These are phyloP conservation scores for Diaporthe citriasiana DNA, from an alignment of 2,329 filamentous ascomycete genomes.

Conservation along the genomic window DNA sequence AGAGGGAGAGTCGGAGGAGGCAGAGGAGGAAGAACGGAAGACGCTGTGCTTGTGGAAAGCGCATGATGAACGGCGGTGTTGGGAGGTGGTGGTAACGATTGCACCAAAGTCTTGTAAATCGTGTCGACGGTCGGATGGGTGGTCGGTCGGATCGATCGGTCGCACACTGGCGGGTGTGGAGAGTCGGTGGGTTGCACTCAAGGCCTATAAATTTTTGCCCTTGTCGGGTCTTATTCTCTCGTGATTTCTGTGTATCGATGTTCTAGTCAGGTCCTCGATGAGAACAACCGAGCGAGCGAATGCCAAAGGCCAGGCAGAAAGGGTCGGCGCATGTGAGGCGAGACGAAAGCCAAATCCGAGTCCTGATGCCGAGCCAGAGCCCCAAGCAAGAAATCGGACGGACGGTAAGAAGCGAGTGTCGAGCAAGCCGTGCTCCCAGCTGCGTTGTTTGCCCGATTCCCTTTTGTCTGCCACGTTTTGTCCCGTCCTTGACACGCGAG, in stretches of 20 bases:
- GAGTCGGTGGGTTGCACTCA: conserved; percentile 8
- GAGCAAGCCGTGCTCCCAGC: conserved; percentile 15
- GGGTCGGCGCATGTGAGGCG: conserved; percentile 23
- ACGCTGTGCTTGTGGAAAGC: conserved; percentile 34
- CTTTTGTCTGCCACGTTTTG: conserved; percentile 28
- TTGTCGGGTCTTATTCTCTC: conserved; percentile 7
- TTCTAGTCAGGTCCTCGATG: conserved; percentile 12
- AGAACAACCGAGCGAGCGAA: conserved; percentile 15
- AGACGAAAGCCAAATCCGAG: conserved; percentile 10
- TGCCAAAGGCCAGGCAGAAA: conserved; percentile 26
- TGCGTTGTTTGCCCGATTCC: conserved; percentile 11
- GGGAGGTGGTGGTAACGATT: conserved; percentile 23
- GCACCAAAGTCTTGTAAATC: neutral
- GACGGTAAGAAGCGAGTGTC: conserved; percentile 8
- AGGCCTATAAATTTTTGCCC: conserved; percentile 22
- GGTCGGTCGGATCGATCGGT: conserved; percentile 11
- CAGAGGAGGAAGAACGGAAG: conserved; percentile 35
- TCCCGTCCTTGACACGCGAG: conserved; percentile 13
- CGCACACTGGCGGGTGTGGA: conserved; percentile 20
- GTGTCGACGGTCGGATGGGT: neutral
- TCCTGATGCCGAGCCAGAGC: conserved; percentile 2
- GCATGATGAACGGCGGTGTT: conserved; percentile 33
- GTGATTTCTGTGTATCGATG: neutral
- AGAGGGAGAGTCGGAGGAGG: conserved; percentile 42
- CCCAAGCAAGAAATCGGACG: conserved; percentile 10